Base-by-base conservation (phyloP, 495 filamentous ascomycete species). In the Hypoxylon crocopeplum region DNA sequence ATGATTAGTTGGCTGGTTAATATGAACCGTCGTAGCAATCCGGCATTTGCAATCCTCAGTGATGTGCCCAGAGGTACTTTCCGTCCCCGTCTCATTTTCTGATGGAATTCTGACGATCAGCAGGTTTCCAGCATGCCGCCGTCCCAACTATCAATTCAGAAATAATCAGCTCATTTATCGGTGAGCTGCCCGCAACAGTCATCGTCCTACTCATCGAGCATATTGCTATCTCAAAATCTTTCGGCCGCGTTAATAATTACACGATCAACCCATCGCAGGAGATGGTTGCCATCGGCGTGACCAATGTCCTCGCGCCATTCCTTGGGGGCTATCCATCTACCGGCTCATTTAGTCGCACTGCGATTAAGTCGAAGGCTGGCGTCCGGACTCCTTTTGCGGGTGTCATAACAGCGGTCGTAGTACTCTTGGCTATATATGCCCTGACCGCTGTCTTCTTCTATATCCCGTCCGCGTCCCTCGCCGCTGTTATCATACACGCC, bases 241-340 rank as follows among this genome's bases (percentile, higher is more conserved):
- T 98, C 55, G 94, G 94, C 4, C 84, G 94, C 36, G 82, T 98
- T 61, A 97, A 97, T 77, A 97, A 97, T 76, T 98, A 98, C 74
- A 90, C 86, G n/a, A 97, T 98, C 72, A 85, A 98, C 59, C 95
- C 94, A 2, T 97, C 93, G 0, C 94, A 98, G 69, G 94, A 98
- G 66, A 85, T 98, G 76, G 88, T 98, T 19, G 95, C 90, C 19
- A 98, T 98, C 66, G 94, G 94, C 40, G 82, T 98, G 7, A 89
- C 87, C 15, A 98, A 98, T 70, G 78, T 98, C 27, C 81, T 98
- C 1, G 93, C 91, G 4, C 93, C 94, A 5, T 97, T 98, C 76
- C 84, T 98, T 5, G 94, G 94, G 53, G 94, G 82, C 2, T 98
- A 97, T 63, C 92, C 95, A 1, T 90, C 94, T 0, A 98, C 94